phyloP scores from a whole-genome alignment of 1,139 yeast genomes.

The Debaryomyces sp. region DNA sequence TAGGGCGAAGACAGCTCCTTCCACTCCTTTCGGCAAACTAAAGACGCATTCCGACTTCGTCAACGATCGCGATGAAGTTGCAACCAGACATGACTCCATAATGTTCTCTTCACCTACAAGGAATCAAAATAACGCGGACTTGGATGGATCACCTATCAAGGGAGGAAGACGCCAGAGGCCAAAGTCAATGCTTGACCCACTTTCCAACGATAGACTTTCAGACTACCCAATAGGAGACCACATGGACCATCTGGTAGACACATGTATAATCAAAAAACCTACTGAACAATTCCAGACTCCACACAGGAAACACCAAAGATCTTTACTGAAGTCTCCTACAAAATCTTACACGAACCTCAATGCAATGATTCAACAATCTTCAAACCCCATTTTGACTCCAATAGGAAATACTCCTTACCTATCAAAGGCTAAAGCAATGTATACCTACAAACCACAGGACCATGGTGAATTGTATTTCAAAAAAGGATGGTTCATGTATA shows the following conservation, averaged over 20 bases:
- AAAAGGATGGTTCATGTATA: slow-evolving; percentile 73
- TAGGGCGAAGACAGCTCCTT: slow-evolving; percentile 19
- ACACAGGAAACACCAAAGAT: slow-evolving; percentile 16
- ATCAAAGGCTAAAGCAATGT: slow-evolving; percentile 66
- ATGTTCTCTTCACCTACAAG: slow-evolving; percentile 24
- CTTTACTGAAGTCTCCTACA: slow-evolving; percentile 32
- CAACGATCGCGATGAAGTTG: slow-evolving; percentile 42
- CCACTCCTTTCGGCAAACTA: slow-evolving; percentile 22
- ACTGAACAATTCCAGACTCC: slow-evolving; percentile 6
- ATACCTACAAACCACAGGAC: slow-evolving; percentile 72
- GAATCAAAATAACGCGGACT: slow-evolving; percentile 6
- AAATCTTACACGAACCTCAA: slow-evolving; percentile 37
- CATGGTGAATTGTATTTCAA: slow-evolving; percentile 78
- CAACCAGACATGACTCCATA: slow-evolving; percentile 42
- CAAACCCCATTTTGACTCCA: slow-evolving; percentile 26
- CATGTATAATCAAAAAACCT: slow-evolving; percentile 18
- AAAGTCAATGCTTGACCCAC: slow-evolving; percentile 42
- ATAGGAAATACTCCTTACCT: slow-evolving; percentile 54
- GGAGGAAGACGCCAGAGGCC: slow-evolving; percentile 29
- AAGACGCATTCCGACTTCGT: slow-evolving; percentile 31
- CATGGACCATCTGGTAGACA: slow-evolving; percentile 17
- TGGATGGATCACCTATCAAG: slow-evolving; percentile 11
- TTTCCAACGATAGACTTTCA: slow-evolving; percentile 9
- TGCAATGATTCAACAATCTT: slow-evolving; percentile 28
- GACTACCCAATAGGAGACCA: slow-evolving; percentile 4